Evolutionary conservation across 2,329 filamentous ascomycete genomes (phyloP), one percentile per base, ranked within the genome.

Genomic region (Epichloe sp.): DNA sequence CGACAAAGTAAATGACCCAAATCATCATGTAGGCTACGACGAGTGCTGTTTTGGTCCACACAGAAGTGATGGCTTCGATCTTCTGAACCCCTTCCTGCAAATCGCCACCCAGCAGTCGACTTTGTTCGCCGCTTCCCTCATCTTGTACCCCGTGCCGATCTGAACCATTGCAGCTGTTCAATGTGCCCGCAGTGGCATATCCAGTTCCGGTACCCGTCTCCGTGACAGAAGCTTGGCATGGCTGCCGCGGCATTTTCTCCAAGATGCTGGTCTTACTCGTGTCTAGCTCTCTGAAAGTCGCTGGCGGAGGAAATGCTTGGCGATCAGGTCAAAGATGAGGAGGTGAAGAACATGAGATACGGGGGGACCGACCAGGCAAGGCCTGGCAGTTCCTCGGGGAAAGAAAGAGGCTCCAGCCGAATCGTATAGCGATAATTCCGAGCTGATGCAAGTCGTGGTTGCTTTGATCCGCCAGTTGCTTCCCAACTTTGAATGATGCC

Each of bases 1-100:
- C 67, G 54, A 75, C 67, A 44, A 77, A 73, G 58, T 72, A 72
- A 51, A 76, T 68, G 35, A 74, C 50, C 65, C 71, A 78, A 44
- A 78, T 68, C 52, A 69, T 56, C 31, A 58, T 51, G 53, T 73
- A 75, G 17, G 67, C 69, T 17, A 59, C 48, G 8, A 68, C 60
- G 14, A 75, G 61, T 23, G 68, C 60, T 2, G 59, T 57, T 43
- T 58, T 67, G 1, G 67, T 66, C 58, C 69, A 74, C 15, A 66
- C 62, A 8, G 60, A 57, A 4, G 70, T 68, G 35, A 66, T 63
- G 23, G 68, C 69, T 53, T 74, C 65, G 38, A 71, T 65, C 38
- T 65, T 60, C 50, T 64, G 63, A 37, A 71, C 67, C 50, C 70
- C 67, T 19, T 60, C 54, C 56, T 69, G 61, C 26, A 59, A 59